These are phyloP conservation scores for Heliosperma pusillum DNA, from an alignment of 148 eudicot genomes.

Conservation along the genomic window DNA sequence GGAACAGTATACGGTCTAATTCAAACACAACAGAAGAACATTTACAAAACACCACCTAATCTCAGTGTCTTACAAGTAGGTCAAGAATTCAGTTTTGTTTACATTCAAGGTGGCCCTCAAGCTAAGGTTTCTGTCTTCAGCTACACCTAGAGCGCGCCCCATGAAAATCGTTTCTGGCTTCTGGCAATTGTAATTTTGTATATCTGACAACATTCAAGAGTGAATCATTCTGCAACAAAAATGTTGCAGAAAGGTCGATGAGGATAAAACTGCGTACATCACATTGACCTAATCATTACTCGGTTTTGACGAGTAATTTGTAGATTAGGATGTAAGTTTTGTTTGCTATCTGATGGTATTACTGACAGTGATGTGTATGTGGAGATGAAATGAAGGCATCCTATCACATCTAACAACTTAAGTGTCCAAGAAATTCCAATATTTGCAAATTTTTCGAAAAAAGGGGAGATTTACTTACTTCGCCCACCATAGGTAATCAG, in stretches of 20 bases:
- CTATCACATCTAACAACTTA: slow-evolving; percentile 9
- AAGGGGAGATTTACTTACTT: too few species aligned
- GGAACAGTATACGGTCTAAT: slow-evolving; percentile 68
- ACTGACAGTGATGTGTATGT: slow-evolving; percentile 14
- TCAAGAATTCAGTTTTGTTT: slow-evolving; percentile 56
- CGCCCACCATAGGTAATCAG: too few species aligned
- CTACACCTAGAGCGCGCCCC: slow-evolving; percentile 33
- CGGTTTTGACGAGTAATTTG: background rate
- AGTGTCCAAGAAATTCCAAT: background rate
- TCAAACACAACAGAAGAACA: slow-evolving; percentile 40
- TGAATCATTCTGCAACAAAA: slow-evolving; percentile 2
- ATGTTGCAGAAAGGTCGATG: slow-evolving; percentile 16
- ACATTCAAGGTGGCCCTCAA: slow-evolving; percentile 85
- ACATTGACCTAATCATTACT: background rate
- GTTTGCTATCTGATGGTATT: background rate
- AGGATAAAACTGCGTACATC: slow-evolving; percentile 13
- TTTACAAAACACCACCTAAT: slow-evolving; percentile 46
- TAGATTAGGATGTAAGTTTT: slow-evolving; percentile 11
- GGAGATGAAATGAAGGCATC: slow-evolving; percentile 25
- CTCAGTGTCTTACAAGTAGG: slow-evolving; percentile 46
- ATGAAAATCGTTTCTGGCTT: background rate
- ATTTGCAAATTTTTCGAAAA: background rate
- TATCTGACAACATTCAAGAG: background rate
- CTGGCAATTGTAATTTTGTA: background rate
- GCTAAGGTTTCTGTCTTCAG: slow-evolving; percentile 56